These are phyloP conservation scores for Kurtzmaniella cleridarum DNA, from an alignment of 805 yeast species.

Conservation along the genomic window DNA sequence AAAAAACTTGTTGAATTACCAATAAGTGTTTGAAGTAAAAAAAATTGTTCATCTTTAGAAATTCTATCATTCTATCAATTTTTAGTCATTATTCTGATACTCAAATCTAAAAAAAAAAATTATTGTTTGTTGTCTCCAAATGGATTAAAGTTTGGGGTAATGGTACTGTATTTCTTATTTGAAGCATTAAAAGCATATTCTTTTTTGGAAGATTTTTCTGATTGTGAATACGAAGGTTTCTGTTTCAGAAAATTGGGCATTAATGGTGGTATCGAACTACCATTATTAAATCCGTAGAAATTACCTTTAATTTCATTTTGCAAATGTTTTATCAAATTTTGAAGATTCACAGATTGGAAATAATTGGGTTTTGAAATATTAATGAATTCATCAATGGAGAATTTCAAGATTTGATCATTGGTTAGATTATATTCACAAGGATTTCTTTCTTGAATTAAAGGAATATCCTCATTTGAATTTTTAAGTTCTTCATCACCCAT, in stretches of 20 bases:
- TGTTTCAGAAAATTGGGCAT: not conserved
- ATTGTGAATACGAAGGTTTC: not conserved
- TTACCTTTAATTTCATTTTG: conserved; percentile 35
- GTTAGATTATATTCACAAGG: conserved; percentile 36
- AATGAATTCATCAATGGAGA: conserved; percentile 39
- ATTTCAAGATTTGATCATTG: conserved; percentile 37
- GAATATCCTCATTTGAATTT: not conserved
- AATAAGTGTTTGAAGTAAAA: too few species aligned
- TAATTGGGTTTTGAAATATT: conserved; percentile 39
- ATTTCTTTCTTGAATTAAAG: conserved; percentile 8
- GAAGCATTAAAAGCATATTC: not conserved
- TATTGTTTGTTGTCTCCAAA: conserved; percentile 13
- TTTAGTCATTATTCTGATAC: too few species aligned
- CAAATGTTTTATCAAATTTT: conserved; percentile 42
- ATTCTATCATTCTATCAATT: too few species aligned
- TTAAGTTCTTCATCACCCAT: not conserved
- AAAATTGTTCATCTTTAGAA: too few species aligned
- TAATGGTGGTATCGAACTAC: conserved; percentile 1
- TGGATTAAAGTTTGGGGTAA: conserved; percentile 21
- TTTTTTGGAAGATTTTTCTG: not conserved
- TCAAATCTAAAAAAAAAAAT: too few species aligned
- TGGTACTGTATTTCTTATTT: conserved; percentile 5
- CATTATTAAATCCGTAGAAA: conserved; percentile 35
- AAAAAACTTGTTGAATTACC: too few species aligned
- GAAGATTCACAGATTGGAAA: conserved; percentile 48